Evolutionary conservation across 768 basidiomycete genomes (phyloP), one percentile per base, ranked within the genome.

Genomic region (Rhodotorula sphaerocarpa): DNA sequence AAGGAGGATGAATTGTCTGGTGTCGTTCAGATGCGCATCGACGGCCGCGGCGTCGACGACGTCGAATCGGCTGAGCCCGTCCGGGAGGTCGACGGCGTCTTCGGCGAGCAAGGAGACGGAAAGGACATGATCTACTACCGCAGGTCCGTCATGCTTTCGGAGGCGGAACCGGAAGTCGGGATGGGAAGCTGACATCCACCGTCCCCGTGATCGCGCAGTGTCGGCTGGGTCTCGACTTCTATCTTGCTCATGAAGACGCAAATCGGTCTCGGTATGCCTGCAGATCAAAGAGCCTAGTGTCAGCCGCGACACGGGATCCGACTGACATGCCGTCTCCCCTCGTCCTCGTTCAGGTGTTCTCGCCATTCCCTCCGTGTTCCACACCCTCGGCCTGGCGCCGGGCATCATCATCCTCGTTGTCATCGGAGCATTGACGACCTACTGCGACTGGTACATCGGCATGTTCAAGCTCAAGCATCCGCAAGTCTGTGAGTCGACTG

Each of bases 401-500:
- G 66, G 62, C 5, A 42, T 68, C 43, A 58, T 68, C 56, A 51
- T 55, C 34, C 39, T 68, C 46, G 11, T 57, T 21, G 30, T 27
- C 3, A 61, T 64, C 16, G 66, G 55, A 3, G 51, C 50, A 18
- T 16, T 57, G 2, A 34, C 31, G 7, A 63, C 66, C 14, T 67
- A 43, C 28, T 34, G 47, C 23, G 61, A 59, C 43, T 67, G 53
- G 23, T 50, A 57, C 20, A 57, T 67, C 25, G 61, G 61, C 5
- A 48, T 50, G 28, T 67, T 60, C 51, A 67, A 67, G 47, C 39
- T 47, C 0, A 50, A 57, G 15, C 58, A 63, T 54, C 61, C 66
- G n/a, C 43, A 50, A 1, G 53, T 55, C 51, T 63, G 61, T 62
- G 23, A n/a, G 61, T 57, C n/a, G n/a, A n/a, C n/a, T n/a, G n/a